Percentiles rank a stretch among this genome's conserved stretches.
Evolutionary conservation across 352 stramenopile genomes (phyloP).

Genomic region (Pythium rhizo-oryzae): DNA sequence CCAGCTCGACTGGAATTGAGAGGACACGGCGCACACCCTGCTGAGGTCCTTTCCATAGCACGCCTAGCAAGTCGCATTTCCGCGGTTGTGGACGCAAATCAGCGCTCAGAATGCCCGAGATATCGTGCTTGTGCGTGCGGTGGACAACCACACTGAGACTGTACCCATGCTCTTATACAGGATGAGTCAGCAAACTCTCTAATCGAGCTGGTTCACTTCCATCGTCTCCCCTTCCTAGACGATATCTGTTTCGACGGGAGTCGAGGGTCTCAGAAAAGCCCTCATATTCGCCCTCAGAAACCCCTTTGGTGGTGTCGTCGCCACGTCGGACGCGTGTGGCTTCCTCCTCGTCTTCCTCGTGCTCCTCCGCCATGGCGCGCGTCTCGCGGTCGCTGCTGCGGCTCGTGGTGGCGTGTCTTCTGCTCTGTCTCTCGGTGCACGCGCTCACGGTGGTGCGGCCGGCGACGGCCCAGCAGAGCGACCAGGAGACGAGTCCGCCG

Average conservation of each 20-base stretch:
- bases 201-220: neutral
- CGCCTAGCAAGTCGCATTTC: too few relatives aligned
- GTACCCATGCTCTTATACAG: neutral
- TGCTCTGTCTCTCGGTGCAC: neutral
- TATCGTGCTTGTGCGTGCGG: too few relatives aligned
- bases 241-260: constrained; percentile 3
- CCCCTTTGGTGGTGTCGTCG: too few relatives aligned
- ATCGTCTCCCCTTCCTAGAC: neutral
- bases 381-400: constrained; percentile 4
- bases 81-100: too few relatives aligned
- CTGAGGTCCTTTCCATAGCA: too few relatives aligned
- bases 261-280: neutral
- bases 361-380: neutral
- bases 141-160: neutral
- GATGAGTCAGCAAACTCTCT: neutral
- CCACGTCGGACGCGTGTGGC: neutral
- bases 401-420: neutral
- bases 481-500: constrained; percentile 3
- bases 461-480: constrained; percentile 7
- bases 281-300: too few relatives aligned
- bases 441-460: constrained; percentile 11
- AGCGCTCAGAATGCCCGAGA: too few relatives aligned
- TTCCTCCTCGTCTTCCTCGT: neutral
- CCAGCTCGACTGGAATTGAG: too few relatives aligned
- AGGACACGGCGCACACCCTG: too few relatives aligned